Base-by-base conservation (phyloP, 2,329 filamentous ascomycete genomes). In the Phialemoniopsis sp. region DNA sequence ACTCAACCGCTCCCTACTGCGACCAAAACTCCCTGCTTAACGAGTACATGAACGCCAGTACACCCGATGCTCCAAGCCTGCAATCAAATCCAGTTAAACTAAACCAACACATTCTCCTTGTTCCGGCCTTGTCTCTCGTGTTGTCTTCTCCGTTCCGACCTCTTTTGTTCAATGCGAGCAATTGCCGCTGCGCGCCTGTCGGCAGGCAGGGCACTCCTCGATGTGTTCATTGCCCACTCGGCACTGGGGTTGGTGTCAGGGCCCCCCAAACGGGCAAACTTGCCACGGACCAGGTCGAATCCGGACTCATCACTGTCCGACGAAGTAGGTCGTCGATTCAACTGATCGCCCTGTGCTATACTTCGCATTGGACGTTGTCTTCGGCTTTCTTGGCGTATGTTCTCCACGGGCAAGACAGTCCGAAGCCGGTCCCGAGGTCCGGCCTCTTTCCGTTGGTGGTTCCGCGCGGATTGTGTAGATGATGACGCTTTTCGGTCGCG, bases 151-250 rank as follows among this genome's bases (percentile, higher is more conserved):
- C 73, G 72, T 54, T 77, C 68, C n/a, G 67, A 66, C 52, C 68
- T 70, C 51, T 73, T 68, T 54, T 69, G 65, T 54, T 78, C 70
- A 13, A 80, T 67, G 8, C 75, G 61, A 32, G 74, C 76, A 37
- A 76, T 62, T 10, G 74, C 76, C 2, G 75, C 76, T 7, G 73
- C 70, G 34, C 66, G 64, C 28, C 77, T 64, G 37, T 75, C 71
- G 4, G 72, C 67, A 8, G 76, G 64, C 12, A 80, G 51, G 9
- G 57, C 59, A 16, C 66, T 64, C 42, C 66, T 67, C 5, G 68
- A 63, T 5, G 61, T 36, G 37, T 68, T 69, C 16, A 54, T 60
- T 19, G 59, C 45, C 37, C 60, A 54, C 19, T 63, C 52, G 21
- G 49, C 45, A 32, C 56, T 57, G 29, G 39, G 45, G 38, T 62